Conservation (phyloP, 768 basidiomycete genomes). For the Boletus rufocinnamomeus region DNA sequence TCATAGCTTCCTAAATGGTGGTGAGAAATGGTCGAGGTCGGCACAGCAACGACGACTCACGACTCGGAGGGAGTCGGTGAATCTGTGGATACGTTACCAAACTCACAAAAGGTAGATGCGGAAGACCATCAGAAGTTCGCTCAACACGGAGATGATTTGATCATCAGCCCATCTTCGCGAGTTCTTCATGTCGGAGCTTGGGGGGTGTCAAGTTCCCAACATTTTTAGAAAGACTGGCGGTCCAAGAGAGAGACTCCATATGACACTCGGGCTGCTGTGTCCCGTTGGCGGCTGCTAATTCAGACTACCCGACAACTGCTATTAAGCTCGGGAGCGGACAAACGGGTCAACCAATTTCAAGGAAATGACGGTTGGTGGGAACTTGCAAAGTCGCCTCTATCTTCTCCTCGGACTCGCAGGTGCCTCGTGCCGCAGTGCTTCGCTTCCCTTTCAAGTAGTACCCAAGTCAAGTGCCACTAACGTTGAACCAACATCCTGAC, state of each 20-base stretch:
- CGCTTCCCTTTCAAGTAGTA: neutral
- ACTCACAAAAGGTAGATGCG: neutral
- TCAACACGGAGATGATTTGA: conserved; percentile 9
- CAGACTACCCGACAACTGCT: neutral
- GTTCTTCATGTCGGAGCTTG: conserved; percentile 22
- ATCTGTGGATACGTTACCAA: conserved; percentile 20
- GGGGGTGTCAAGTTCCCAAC: neutral
- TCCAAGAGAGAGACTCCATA: neutral
- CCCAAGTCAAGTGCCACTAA: no score
- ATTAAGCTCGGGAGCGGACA: neutral
- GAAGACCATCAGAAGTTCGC: conserved; percentile 19
- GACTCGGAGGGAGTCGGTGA: neutral
- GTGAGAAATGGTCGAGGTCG: conserved; percentile 6
- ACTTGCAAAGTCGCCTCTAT: neutral
- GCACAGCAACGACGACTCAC: conserved; percentile 19
- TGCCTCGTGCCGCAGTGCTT: neutral
- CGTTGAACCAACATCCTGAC: neutral
- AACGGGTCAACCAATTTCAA: neutral
- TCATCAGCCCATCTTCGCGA: conserved; percentile 1
- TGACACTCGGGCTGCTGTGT: neutral
- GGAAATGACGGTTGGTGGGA: neutral
- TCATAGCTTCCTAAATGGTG: conserved; percentile 11
- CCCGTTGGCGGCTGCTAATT: neutral
- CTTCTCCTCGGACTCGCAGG: neutral
- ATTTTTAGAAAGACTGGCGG: neutral